Base-by-base conservation (phyloP, 768 basidiomycete genomes). In the Leccinum olivaceopallidum region DNA sequence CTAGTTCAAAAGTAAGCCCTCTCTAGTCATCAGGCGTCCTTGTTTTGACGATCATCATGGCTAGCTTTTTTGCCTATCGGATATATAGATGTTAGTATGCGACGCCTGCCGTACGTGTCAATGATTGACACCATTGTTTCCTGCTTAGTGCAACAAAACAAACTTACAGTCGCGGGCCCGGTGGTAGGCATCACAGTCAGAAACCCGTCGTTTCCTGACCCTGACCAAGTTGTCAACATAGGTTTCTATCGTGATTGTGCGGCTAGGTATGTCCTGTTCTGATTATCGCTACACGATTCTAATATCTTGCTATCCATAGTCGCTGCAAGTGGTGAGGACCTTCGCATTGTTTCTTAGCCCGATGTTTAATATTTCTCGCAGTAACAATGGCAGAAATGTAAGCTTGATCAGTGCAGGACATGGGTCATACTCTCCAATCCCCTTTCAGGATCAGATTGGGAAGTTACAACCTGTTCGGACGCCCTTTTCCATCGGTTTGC, bases 41-140 rank as follows among this genome's bases (percentile, higher is more conserved):
- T 42, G 26, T 28, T 20, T 36, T 64, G 28, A 66, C 13, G 16
- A 18, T 28, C 9, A 10, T 26, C 6, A 44, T 14, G 28, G 37
- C 42, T n/a, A 71, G 69, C 37, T 72, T 68, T 57, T 70, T 72
- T 52, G 61, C 60, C 14, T 53, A 70, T 53, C 68, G 69, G 26
- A 72, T 71, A 62, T 66, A 72, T 50, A 60, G 48, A 63, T 44
- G 69, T 70, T 14, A 2, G 66, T 65, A 42, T 44, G 22, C 2
- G 34, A 4, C 36, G 51, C 8, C 20, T 47, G 36, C 18, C 37
- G 8, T 8, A n/a, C 2, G 3, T 39, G 18, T n/a, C 13, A 32
- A 13, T 39, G 14, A 44, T 48, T 58, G 14, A 53, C 12, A 53
- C 37, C 6, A 4, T 4, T 10, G 3, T 48, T 26, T 42, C 9